Conservation (phyloP, 2,329 filamentous ascomycete genomes). For the Parastagonospora avenae region DNA sequence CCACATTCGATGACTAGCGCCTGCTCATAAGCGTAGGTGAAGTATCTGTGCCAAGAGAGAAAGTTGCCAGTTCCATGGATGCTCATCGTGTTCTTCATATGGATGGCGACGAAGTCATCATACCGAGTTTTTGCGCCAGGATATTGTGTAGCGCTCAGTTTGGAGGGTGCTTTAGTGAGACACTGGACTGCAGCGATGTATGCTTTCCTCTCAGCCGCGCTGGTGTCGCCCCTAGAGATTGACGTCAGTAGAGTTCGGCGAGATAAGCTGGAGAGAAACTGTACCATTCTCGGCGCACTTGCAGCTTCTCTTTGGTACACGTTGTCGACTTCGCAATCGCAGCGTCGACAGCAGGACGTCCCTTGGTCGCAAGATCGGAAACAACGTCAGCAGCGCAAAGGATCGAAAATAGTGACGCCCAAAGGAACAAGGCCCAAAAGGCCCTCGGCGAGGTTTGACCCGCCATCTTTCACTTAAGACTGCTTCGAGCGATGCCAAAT, state of each 20-base stretch:
- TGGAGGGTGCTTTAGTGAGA: constrained; percentile 31
- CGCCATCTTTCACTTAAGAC: constrained; percentile 17
- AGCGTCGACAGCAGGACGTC: constrained; percentile 32
- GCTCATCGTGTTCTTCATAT: constrained; percentile 43
- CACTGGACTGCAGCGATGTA: constrained; percentile 47
- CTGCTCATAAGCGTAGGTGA: constrained; percentile 49
- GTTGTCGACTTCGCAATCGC: constrained; percentile 33
- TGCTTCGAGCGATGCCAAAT: not conserved
- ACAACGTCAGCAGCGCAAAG: constrained; percentile 34
- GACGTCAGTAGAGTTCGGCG: not conserved
- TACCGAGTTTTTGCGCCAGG: constrained; percentile 42
- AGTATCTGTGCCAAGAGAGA: constrained; percentile 51
- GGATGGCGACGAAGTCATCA: constrained; percentile 45
- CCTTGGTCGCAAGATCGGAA: constrained; percentile 31
- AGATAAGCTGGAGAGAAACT: not conserved
- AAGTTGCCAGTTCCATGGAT: constrained; percentile 47
- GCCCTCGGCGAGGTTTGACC: constrained; percentile 16
- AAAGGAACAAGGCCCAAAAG: constrained; percentile 28
- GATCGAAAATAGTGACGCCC: constrained; percentile 22
- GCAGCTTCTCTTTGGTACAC: constrained; percentile 39
- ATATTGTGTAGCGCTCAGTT: constrained; percentile 23
- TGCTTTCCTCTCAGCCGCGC: constrained; percentile 36
- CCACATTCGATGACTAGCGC: constrained; percentile 51
- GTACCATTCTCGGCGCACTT: constrained; percentile 39
- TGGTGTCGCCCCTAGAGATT: constrained; percentile 33